Percentiles rank a stretch among this genome's conserved stretches.
These are phyloP conservation scores for Boletus eberwhitei DNA, from an alignment of 768 basidiomycete genomes.

Conservation along the genomic window DNA sequence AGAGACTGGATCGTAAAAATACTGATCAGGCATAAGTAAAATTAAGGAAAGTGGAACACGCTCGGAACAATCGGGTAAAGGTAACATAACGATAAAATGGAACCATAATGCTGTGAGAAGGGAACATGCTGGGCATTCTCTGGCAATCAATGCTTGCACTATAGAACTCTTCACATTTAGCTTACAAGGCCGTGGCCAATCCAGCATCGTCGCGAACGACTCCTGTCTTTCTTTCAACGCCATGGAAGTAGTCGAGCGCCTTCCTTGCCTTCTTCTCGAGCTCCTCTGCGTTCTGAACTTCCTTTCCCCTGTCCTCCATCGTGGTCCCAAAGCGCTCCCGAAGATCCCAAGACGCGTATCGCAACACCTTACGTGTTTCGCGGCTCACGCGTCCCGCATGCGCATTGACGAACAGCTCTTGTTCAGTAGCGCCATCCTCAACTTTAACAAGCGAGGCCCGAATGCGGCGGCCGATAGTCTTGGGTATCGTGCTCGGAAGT, in stretches of 20 bases:
- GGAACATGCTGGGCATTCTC: not conserved
- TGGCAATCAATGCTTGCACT: not conserved
- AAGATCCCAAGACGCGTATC: constrained; percentile 88
- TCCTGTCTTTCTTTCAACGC: constrained; percentile 45
- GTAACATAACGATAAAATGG: constrained; percentile 6
- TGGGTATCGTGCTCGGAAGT: constrained; percentile 84
- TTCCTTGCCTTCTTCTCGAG: constrained; percentile 62
- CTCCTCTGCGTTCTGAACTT: constrained; percentile 76
- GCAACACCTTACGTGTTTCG: constrained; percentile 91
- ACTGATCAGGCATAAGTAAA: constrained; percentile 8
- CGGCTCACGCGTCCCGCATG: constrained; percentile 69
- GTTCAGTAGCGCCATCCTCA: constrained; percentile 45
- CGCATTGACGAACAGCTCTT: constrained; percentile 58
- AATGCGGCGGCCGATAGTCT: constrained; percentile 84
- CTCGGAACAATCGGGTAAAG: not conserved
- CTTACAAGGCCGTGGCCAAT: constrained; percentile 15
- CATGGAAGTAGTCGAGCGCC: constrained; percentile 72
- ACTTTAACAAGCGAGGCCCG: constrained; percentile 53
- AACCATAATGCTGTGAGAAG: not conserved
- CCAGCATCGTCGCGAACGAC: constrained; percentile 31
- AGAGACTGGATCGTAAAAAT: constrained; percentile 11
- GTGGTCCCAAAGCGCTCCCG: constrained; percentile 75
- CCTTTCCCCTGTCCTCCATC: constrained; percentile 74
- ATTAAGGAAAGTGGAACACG: constrained; percentile 9
- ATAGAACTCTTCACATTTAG: not conserved